Evolutionary conservation across 176 grass and related monocot species (phyloP).

Genomic region (Musa itinerans): DNA sequence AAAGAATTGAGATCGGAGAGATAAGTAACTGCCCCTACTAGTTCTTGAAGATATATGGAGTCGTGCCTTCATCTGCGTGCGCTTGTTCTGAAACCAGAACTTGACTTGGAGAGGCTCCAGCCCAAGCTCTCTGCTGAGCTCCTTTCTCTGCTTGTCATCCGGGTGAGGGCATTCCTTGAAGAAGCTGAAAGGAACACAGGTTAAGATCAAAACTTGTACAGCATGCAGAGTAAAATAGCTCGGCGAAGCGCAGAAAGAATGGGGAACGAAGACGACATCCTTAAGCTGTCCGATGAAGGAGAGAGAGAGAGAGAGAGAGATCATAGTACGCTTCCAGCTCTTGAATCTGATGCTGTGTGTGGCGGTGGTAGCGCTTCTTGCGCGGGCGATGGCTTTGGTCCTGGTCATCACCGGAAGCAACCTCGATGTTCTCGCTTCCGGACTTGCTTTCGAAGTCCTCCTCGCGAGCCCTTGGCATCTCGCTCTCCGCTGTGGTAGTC

Average conservation of each 20-base stretch:
- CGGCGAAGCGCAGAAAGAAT: too few species aligned
- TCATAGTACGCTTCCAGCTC: conserved; percentile 86
- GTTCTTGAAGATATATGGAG: not conserved
- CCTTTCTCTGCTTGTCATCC: conserved; percentile 78
- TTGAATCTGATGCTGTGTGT: conserved; percentile 97
- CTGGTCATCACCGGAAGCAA: conserved; percentile 66
- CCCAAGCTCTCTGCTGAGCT: conserved; percentile 66
- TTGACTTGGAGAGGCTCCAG: conserved; percentile 80
- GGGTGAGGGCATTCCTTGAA: conserved; percentile 82
- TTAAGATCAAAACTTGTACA: too few species aligned
- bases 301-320: not conserved
- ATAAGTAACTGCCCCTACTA: not conserved
- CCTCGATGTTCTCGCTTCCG: conserved; percentile 92
- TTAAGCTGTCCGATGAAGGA: too few species aligned
- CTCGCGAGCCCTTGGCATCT: conserved; percentile 20
- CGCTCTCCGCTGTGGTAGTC: conserved; percentile 59
- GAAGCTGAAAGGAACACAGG: conserved; percentile 33
- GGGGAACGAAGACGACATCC: too few species aligned
- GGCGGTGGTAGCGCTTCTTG: conserved; percentile 97
- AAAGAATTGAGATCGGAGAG: too few species aligned
- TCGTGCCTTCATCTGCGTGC: conserved; percentile 67
- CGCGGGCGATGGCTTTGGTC: conserved; percentile 73
- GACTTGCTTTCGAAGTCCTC: conserved; percentile 96
- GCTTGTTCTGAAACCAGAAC: conserved; percentile 88
- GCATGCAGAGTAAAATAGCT: too few species aligned